A percentile compares a stretch with the other conserved stretches of the same genome.
These are phyloP conservation scores for Dryas drummondii DNA, from an alignment of 306 rosid genomes.

Conservation along the genomic window DNA sequence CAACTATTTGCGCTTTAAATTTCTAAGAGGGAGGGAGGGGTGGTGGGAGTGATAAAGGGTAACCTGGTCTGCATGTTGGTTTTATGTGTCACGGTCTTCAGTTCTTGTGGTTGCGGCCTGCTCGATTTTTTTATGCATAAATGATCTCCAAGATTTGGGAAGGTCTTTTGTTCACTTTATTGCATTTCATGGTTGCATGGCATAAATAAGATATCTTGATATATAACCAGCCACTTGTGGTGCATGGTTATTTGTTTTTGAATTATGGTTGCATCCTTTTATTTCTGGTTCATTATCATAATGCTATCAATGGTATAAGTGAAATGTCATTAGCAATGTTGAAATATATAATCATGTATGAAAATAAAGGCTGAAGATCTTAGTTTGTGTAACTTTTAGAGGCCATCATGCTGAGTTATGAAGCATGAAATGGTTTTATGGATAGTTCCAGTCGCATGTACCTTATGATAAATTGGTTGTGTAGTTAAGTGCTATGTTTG, in stretches of 20 bases:
- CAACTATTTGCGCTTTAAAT: too few relatives aligned
- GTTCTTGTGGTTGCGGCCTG: too few relatives aligned
- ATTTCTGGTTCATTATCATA: neutral
- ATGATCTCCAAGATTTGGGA: too few relatives aligned
- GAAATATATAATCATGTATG: neutral
- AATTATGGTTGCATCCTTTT: neutral
- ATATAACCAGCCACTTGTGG: neutral
- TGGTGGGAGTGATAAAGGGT: too few relatives aligned
- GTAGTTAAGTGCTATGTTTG: neutral
- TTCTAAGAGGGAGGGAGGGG: too few relatives aligned
- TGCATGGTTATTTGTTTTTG: neutral
- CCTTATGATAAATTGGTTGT: neutral
- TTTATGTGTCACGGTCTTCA: too few relatives aligned
- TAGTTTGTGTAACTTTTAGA: neutral
- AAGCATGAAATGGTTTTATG: neutral
- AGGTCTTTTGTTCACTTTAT: too few relatives aligned
- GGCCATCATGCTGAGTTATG: neutral
- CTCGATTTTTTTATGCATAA: too few relatives aligned
- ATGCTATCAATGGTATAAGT: neutral
- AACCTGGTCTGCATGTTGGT: too few relatives aligned
- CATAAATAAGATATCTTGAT: neutral
- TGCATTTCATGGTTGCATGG: neutral
- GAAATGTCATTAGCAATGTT: neutral
- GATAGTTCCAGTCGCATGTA: neutral
- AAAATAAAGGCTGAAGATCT: neutral